Conservation (phyloP, 352 stramenopile species). For the Globisporangium mamillatum region DNA sequence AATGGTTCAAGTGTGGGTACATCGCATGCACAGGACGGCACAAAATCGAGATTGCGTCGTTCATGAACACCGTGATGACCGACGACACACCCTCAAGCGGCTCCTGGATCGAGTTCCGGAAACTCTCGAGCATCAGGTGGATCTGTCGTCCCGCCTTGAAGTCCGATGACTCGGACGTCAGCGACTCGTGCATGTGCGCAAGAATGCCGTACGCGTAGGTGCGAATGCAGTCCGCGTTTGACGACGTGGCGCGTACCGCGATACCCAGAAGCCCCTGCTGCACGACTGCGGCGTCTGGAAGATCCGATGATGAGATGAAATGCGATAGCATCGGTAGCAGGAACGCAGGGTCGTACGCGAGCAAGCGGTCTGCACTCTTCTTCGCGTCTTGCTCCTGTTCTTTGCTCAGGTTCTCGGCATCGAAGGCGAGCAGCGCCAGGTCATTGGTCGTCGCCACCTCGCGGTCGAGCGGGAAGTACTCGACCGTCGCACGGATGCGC, state of each 20-base stretch:
- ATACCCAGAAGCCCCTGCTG: constrained; percentile 72
- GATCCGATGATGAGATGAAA: constrained; percentile 69
- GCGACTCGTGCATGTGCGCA: constrained; percentile 67
- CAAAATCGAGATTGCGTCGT: constrained; percentile 71
- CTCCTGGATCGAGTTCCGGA: constrained; percentile 58
- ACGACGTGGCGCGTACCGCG: constrained; percentile 71
- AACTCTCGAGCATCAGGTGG: constrained; percentile 74
- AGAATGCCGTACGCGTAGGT: constrained; percentile 73
- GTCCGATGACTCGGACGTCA: constrained; percentile 53
- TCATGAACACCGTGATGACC: constrained; percentile 80
- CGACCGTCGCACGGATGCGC: constrained; percentile 68
- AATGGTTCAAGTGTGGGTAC: constrained; percentile 83
- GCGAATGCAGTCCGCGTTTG: constrained; percentile 48
- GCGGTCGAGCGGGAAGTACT: constrained; percentile 63
- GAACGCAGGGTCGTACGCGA: constrained; percentile 72
- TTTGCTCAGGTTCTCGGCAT: background rate
- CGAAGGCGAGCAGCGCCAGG: constrained; percentile 28
- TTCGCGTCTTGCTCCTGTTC: background rate
- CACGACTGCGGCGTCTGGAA: constrained; percentile 52
- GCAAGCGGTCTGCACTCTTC: constrained; percentile 1
- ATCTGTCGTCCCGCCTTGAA: constrained; percentile 79
- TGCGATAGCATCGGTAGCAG: constrained; percentile 74
- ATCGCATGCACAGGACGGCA: constrained; percentile 63
- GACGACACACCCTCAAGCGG: constrained; percentile 62
- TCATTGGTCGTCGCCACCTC: constrained; percentile 28